Percentiles rank a stretch among this genome's conserved stretches.
Conservation (phyloP, 495 filamentous ascomycete genomes). For the Amphirosellinia nigrospora region DNA sequence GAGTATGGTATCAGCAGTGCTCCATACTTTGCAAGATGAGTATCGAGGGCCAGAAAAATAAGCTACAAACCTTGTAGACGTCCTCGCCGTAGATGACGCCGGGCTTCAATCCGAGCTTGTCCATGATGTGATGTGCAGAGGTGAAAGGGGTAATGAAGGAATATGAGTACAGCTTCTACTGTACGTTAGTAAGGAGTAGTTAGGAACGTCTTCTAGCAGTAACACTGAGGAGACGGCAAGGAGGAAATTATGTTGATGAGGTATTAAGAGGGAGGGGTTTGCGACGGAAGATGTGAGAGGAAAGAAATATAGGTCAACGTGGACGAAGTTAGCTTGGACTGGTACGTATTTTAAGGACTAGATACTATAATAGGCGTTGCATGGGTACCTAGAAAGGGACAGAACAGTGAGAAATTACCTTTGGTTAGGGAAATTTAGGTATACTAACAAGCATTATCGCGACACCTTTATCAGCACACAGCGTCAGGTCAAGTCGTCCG, state of each 20-base stretch:
- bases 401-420: conserved; percentile 5
- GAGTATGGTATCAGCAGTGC: neutral
- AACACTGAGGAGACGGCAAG: neutral
- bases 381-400: neutral
- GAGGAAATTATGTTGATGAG: conserved; percentile 17
- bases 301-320: neutral
- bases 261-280: conserved; percentile 23
- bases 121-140: conserved; percentile 22
- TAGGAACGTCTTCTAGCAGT: neutral
- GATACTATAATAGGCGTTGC: neutral
- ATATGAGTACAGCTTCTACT: neutral
- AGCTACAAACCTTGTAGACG: conserved; percentile 59
- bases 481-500: conserved; percentile 1
- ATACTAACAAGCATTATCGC: neutral
- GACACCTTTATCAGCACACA: neutral
- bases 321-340: conserved; percentile 8
- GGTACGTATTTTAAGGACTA: neutral
- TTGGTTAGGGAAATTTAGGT: neutral
- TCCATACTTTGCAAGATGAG: neutral
- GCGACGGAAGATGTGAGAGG: neutral
- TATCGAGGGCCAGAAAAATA: conserved; percentile 10
- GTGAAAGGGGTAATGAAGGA: neutral
- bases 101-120: conserved; percentile 70
- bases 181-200: neutral
- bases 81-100: conserved; percentile 91